Conservation (phyloP, 108 stramenopile genomes). For the Skeletonema menzelii region DNA sequence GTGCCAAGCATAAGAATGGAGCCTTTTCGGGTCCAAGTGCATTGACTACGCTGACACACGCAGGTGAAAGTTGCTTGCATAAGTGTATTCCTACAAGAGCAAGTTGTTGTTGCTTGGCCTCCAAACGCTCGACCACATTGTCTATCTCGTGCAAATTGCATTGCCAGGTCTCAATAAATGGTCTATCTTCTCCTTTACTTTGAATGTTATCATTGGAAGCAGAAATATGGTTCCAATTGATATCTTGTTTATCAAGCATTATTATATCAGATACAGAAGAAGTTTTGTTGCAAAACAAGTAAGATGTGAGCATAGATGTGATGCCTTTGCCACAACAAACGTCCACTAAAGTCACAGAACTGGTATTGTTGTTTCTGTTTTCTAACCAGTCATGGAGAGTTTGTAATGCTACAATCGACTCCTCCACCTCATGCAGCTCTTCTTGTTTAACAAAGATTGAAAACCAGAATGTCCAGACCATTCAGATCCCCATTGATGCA, state of each 20-base stretch:
- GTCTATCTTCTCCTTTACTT: slow-evolving; percentile 37
- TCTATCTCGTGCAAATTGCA: slow-evolving; percentile 73
- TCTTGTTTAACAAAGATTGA: slow-evolving; percentile 58
- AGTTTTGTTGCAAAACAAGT: slow-evolving; percentile 20
- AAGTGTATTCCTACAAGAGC: slow-evolving; percentile 73
- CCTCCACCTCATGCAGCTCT: slow-evolving; percentile 59
- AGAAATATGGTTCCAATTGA: slow-evolving; percentile 68
- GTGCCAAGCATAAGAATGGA: slow-evolving; percentile 60
- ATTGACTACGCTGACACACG: slow-evolving; percentile 64
- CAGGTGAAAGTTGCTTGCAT: slow-evolving; percentile 66
- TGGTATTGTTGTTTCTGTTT: slow-evolving; percentile 6
- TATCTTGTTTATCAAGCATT: slow-evolving; percentile 65
- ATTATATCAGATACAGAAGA: slow-evolving; percentile 49
- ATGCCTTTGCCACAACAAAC: slow-evolving; percentile 77
- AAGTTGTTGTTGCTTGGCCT: slow-evolving; percentile 38
- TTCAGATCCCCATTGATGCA: slow-evolving; percentile 41
- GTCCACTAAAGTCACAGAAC: slow-evolving; percentile 47
- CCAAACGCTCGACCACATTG: slow-evolving; percentile 50
- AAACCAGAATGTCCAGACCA: slow-evolving; percentile 46
- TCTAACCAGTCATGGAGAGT: slow-evolving; percentile 41
- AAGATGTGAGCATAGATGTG: slow-evolving; percentile 63
- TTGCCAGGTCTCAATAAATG: slow-evolving; percentile 55
- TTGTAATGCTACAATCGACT: slow-evolving; percentile 66
- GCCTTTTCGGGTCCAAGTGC: slow-evolving; percentile 50
- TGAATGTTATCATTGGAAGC: slow-evolving; percentile 39